phyloP scores from a whole-genome alignment of 2,329 filamentous ascomycete genomes.

The Cercospora sojina region DNA sequence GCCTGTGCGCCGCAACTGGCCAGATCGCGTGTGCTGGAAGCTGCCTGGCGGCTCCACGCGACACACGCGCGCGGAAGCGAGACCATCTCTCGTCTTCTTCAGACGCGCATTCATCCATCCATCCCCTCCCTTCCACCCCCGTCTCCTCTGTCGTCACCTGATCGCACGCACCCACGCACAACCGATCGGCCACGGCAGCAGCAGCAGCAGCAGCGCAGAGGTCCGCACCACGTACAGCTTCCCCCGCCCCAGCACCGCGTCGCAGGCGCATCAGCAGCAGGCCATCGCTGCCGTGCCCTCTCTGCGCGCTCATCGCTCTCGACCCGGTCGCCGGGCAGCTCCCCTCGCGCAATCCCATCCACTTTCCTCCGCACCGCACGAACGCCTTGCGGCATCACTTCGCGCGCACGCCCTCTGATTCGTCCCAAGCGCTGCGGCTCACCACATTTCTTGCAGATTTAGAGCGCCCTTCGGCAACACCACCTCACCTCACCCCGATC shows the following conservation, averaged over 20 bases:
- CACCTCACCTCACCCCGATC: neutral
- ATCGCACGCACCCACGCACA: neutral
- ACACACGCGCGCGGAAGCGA: neutral
- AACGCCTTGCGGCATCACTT: slow-evolving; percentile 21
- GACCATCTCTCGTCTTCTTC: neutral
- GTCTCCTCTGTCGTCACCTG: slow-evolving; percentile 2
- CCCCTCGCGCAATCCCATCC: slow-evolving; percentile 13
- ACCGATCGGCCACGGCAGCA: neutral
- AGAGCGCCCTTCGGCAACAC: slow-evolving; percentile 20
- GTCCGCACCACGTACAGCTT: slow-evolving; percentile 1
- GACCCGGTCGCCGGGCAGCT: slow-evolving; percentile 12
- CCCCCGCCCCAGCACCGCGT: neutral
- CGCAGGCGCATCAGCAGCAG: neutral
- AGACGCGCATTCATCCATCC: neutral
- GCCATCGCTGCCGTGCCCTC: neutral
- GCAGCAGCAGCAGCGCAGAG: neutral
- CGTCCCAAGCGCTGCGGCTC: slow-evolving; percentile 21
- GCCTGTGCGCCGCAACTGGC: neutral
- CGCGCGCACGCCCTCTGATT: slow-evolving; percentile 16
- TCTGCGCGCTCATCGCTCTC: neutral
- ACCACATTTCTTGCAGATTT: slow-evolving; percentile 27
- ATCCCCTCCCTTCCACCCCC: neutral
- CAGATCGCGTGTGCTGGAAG: neutral
- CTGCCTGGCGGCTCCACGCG: neutral
- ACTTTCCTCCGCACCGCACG: slow-evolving; percentile 6